Percentiles rank a stretch among this genome's conserved stretches.
phyloP scores from a whole-genome alignment of 331 rosid species.

The Pyracantha coccinea region DNA sequence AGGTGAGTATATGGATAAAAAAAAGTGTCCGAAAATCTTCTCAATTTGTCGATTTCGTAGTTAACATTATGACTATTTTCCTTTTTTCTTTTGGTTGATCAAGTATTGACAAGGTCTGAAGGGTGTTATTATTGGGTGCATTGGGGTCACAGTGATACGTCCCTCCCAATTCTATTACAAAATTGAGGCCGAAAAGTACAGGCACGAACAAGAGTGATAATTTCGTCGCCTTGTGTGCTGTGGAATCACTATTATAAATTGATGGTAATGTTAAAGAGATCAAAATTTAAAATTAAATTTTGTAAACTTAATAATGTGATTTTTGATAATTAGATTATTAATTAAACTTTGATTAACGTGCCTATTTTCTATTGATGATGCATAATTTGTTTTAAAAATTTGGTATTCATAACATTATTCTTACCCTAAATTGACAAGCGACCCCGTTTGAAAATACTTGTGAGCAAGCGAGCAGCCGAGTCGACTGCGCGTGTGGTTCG shows the following conservation, averaged over 20 bases:
- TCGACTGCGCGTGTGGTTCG: conserved; percentile 21
- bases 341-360: fast-evolving
- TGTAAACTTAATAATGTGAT: too few species aligned
- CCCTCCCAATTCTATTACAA: neutral
- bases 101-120: neutral
- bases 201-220: conserved; percentile 15
- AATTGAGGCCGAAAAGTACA: conserved; percentile 35
- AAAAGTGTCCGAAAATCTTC: neutral
- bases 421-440: conserved; percentile 32
- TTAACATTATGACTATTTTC: neutral
- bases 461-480: neutral
- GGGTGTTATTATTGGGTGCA: neutral
- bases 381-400: too few species aligned
- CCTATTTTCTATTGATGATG: fast-evolving
- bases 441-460: conserved; percentile 4
- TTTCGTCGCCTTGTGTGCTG: conserved; percentile 49
- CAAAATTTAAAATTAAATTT: too few species aligned
- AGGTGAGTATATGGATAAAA: neutral
- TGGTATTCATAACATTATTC: fast-evolving
- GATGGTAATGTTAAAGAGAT: too few species aligned
- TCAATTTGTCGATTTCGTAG: neutral
- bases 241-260: conserved; percentile 36
- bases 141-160: neutral
- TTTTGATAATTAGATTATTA: too few species aligned
- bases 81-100: neutral